Evolutionary conservation across 75 land plant genomes (phyloP).

Genomic region (Adiantum capillusveneris): DNA sequence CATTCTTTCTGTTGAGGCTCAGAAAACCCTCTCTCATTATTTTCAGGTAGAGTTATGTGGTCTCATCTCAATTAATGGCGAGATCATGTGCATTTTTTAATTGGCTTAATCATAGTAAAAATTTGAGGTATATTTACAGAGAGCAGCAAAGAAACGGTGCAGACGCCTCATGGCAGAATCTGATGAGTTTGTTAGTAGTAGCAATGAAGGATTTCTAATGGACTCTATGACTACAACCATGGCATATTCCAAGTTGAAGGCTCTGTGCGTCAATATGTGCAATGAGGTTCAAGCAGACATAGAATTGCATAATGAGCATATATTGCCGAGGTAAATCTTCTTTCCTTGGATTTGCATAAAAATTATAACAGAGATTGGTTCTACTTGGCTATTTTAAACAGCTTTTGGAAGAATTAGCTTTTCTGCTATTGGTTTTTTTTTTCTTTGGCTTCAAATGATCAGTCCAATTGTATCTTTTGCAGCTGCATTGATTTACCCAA

Average conservation of each 20-base stretch:
- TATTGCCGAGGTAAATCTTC: constrained; percentile 94
- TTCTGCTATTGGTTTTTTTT: not conserved
- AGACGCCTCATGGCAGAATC: constrained; percentile 64
- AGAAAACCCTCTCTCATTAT: constrained; percentile 58
- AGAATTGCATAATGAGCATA: constrained; percentile 69
- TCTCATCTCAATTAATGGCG: not conserved
- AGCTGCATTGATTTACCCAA: constrained; percentile 94
- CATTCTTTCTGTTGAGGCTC: constrained; percentile 71
- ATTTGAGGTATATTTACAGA: constrained; percentile 23
- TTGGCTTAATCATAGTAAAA: too few species aligned
- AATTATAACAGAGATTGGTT: too few species aligned
- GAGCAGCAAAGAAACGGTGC: constrained; percentile 77
- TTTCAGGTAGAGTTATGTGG: constrained; percentile 50
- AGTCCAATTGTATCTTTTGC: not conserved
- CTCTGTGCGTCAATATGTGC: constrained; percentile 48
- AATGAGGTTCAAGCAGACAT: constrained; percentile 88
- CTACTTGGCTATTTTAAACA: too few species aligned
- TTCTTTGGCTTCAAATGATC: too few species aligned
- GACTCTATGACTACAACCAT: constrained; percentile 52
- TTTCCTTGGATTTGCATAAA: too few species aligned
- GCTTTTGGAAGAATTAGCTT: not conserved
- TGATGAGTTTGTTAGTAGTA: constrained; percentile 56
- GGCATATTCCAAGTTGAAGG: constrained; percentile 81
- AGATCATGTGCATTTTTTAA: not conserved
- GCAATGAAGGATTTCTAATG: constrained; percentile 46